A percentile compares a stretch with the other conserved stretches of the same genome.
Conservation (phyloP, 495 filamentous ascomycete species). For the Amorphotheca resinae region DNA sequence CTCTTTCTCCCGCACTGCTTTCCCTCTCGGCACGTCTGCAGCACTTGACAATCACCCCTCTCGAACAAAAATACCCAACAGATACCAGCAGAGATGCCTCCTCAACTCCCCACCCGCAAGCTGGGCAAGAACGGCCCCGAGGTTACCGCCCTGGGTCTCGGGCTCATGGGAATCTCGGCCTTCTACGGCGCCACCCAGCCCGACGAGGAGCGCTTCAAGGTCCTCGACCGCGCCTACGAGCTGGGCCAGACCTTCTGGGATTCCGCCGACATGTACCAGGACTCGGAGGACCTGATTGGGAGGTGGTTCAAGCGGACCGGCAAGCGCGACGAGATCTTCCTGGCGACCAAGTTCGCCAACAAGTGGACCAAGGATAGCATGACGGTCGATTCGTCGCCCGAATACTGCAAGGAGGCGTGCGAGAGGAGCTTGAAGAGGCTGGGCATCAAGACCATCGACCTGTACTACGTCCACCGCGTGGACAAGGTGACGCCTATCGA, state of each 20-base stretch:
- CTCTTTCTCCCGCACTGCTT: no score
- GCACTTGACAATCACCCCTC: no score
- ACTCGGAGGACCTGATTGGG: conserved; percentile 41
- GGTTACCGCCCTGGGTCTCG: conserved; percentile 41
- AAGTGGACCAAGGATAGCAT: conserved; percentile 10
- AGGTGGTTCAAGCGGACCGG: conserved; percentile 42
- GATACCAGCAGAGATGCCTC: conserved; percentile 15
- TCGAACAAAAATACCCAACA: no score
- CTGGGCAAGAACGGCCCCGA: conserved; percentile 43
- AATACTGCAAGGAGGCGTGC: conserved; percentile 23
- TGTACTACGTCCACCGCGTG: conserved; percentile 46
- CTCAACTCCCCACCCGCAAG: conserved; percentile 29
- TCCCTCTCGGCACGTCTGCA: no score
- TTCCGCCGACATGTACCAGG: conserved; percentile 37
- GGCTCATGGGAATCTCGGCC: conserved; percentile 41
- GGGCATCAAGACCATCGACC: conserved; percentile 38
- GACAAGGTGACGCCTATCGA: conserved; percentile 45
- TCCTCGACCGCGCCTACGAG: conserved; percentile 36
- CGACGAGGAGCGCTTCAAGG: conserved; percentile 27
- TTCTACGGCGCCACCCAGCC: conserved; percentile 27
- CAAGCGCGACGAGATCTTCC: conserved; percentile 41
- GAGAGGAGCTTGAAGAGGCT: conserved; percentile 38
- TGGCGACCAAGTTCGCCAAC: conserved; percentile 39
- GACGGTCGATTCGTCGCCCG: conserved; percentile 14
- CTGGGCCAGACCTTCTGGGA: conserved; percentile 50